phyloP scores from a whole-genome alignment of 2,329 filamentous ascomycete genomes.

The Talaromyces sp. region DNA sequence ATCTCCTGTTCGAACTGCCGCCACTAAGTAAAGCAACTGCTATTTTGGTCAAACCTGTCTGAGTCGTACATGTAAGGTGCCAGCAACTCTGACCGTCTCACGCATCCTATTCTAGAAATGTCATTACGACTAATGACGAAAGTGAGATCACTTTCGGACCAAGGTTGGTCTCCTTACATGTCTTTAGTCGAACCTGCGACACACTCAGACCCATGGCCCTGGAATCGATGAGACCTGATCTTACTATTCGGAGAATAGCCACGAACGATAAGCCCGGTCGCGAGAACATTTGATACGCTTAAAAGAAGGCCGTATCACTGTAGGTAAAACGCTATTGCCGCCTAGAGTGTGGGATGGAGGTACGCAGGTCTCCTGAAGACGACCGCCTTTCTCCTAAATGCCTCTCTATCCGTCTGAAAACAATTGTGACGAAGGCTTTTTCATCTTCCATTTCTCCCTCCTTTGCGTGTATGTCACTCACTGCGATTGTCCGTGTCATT shows the following conservation, averaged over 20 bases:
- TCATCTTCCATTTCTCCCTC: not conserved
- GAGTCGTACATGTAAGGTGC: not conserved
- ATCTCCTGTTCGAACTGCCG: constrained; percentile 7
- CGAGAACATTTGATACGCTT: not conserved
- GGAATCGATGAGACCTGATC: not conserved
- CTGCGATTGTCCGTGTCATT: constrained; percentile 11
- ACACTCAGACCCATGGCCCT: constrained; percentile 10
- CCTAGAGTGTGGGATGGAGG: not conserved
- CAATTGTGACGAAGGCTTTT: not conserved
- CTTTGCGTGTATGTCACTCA: not conserved
- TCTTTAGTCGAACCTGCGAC: constrained; percentile 4
- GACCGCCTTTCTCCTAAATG: not conserved
- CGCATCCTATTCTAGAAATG: not conserved
- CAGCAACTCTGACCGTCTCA: not conserved
- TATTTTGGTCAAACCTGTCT: not conserved
- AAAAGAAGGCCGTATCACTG: not conserved
- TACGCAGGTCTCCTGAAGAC: not conserved
- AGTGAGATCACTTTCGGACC: not conserved
- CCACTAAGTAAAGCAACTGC: not conserved
- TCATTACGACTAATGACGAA: not conserved
- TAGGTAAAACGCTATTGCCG: not conserved
- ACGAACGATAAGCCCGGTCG: not conserved
- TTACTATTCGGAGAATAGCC: constrained; percentile 9
- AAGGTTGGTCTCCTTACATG: not conserved
- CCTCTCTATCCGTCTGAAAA: not conserved